Evolutionary conservation across 345 rosid species (phyloP), one percentile per base, ranked within the genome.

Genomic region (Reutealis trisperma): DNA sequence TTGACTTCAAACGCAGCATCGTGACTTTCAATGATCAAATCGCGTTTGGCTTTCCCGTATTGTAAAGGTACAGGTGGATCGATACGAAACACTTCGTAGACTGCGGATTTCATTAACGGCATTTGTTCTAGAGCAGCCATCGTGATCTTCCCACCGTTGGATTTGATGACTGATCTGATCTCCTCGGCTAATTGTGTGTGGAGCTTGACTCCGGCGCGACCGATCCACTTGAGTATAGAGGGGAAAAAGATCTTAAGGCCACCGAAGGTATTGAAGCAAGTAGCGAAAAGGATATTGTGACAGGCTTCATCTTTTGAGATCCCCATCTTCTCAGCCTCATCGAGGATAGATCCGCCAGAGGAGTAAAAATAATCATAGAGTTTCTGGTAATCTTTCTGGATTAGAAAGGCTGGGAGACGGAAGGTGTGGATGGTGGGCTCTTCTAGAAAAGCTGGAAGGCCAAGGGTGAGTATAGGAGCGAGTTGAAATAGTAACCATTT

Each of bases 231-330:
- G 44, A 95, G 64, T 51, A 87, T 10, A 80, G 60, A 90, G 13
- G 98, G 90, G 79, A 95, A 89, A 37, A 95, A 71, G 24, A 90
- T 6, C 54, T 81, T 93, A 85, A 95, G 83, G 21, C 99, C 99
- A 7, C 97, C 99, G 77, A 87, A 93, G 16, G 98, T 82, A 77
- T 95, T 95, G 70, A 95, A 95, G 82, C 99, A 94, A 25, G 97
- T 89, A 77, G 93, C 81, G 85, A 95, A 95, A 44, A 93, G 55
- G 21, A 95, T 80, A 72, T 95, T 95, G 80, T 95, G 97, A 77
- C 90, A 82, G 0, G 98, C 97, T 79, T 95, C 98, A 21, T 91
- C 99, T 8, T 91, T 75, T 4, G 98, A 88, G 70, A 95, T 77
- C 5, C 94, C 97, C 67, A 88, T 18, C 19, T 73, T 80, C 77